Evolutionary conservation across 352 stramenopile species (phyloP), one percentile per base, ranked within the genome.

Genomic region (Pythium grandisporangium): DNA sequence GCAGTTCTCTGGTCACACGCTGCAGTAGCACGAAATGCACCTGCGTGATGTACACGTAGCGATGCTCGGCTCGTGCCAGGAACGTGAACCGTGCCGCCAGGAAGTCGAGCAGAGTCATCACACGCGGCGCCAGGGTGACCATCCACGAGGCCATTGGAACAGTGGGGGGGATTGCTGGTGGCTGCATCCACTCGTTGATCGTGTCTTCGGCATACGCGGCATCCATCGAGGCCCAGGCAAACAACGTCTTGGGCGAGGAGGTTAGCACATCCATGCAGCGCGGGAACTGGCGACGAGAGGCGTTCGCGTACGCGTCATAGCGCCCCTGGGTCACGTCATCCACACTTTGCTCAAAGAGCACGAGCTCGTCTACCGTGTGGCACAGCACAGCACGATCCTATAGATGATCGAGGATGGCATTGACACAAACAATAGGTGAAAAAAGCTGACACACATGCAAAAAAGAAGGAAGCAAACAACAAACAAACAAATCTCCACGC

Each of bases 31-130:
- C 55, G 14, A 79, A 51, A 22, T 81, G 62, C 30, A 90, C 76
- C 37, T 90, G 73, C 24, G 71, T 68, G 7, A 90, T 59, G 49
- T 90, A 90, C 46, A 90, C n/a, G 34, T 84, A 87, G 2, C 73
- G 59, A 37, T 85, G 70, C 36, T 83, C 61, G 17, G 84, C 69
- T 6, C 58, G 75, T 23, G 59, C 63, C 54, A 90, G 84, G 21
- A 67, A 55, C 11, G 55, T 56, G 26, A 90, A 84, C 8, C 76
- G 71, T 3, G 64, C 66, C 16, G 63, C 85, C 5, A 90, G 45
- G 21, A 85, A 87, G 25, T 87, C 73, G 7, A 90, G 53, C 13
- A 87, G 32, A 21, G 66, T 45, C 11, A 65, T 57, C 37, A 80
- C 72, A 5, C 66, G 55, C 7, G 65, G 44, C 0, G 67, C 67